Conservation (phyloP, 805 yeast genomes). For the Wickerhamiella bombiphila region DNA sequence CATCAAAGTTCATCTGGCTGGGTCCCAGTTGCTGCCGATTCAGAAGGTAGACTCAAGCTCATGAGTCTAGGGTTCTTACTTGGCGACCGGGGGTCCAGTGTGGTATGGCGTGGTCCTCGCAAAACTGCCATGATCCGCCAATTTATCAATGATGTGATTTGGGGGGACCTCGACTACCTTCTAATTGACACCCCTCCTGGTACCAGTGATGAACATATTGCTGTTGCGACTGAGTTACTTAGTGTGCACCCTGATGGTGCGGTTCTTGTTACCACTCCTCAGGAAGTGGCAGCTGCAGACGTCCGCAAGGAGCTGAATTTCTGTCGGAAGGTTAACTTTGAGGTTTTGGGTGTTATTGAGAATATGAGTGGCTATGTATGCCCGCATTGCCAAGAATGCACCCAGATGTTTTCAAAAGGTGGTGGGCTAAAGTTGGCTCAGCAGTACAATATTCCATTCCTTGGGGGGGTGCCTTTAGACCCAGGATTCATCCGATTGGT, state of each 20-base stretch:
- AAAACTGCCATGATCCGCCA: conserved; percentile 96
- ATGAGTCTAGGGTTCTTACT: conserved; percentile 84
- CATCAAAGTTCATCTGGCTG: conserved; percentile 75
- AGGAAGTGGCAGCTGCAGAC: conserved; percentile 81
- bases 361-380: conserved; percentile 96
- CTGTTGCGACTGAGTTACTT: conserved; percentile 77
- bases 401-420: conserved; percentile 83
- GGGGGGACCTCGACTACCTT: conserved; percentile 71
- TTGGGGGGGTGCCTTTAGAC: conserved; percentile 88
- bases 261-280: conserved; percentile 92
- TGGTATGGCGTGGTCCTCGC: conserved; percentile 98
- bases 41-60: conserved; percentile 37
- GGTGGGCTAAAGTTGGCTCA: conserved; percentile 72
- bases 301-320: conserved; percentile 89
- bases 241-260: conserved; percentile 70
- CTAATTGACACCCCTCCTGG: conserved; percentile 98
- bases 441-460: conserved; percentile 44
- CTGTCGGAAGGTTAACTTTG: conserved; percentile 71
- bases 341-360: conserved; percentile 75
- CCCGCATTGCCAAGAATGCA: conserved; percentile 77
- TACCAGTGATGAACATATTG: conserved; percentile 94
- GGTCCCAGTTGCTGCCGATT: conserved; percentile 65
- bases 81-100: conserved; percentile 71
- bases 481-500: conserved; percentile 79
- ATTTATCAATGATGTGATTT: conserved; percentile 74